Percentiles rank a stretch among this genome's conserved stretches.
These are phyloP conservation scores for Acacia crassicarpa DNA, from an alignment of 306 rosid species.

Conservation along the genomic window DNA sequence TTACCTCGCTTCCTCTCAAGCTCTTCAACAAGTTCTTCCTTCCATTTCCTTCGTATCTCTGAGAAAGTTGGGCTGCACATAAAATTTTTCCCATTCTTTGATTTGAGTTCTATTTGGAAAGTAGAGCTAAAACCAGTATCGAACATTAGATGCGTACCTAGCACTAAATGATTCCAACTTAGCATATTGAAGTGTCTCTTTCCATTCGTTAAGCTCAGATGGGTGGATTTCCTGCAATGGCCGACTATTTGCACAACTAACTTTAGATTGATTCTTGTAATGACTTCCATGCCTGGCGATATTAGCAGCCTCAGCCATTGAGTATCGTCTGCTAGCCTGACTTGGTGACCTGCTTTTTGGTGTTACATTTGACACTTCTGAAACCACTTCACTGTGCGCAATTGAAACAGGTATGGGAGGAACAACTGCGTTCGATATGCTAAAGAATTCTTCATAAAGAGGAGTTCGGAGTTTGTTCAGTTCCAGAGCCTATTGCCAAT, in stretches of 20 bases:
- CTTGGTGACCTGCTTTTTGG: constrained; percentile 67
- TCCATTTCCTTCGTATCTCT: constrained; percentile 85
- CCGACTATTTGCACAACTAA: constrained; percentile 42
- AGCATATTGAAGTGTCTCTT: constrained; percentile 47
- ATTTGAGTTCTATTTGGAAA: constrained; percentile 14
- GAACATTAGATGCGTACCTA: constrained; percentile 49
- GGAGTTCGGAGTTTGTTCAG: constrained; percentile 87
- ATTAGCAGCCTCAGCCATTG: constrained; percentile 45
- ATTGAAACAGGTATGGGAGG: constrained; percentile 40
- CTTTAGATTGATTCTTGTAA: constrained; percentile 43
- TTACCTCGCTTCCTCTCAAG: constrained; percentile 74
- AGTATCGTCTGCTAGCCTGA: constrained; percentile 60
- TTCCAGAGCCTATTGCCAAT: constrained; percentile 65
- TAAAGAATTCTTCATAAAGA: constrained; percentile 76
- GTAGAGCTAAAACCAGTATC: constrained; percentile 20
- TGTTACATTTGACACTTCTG: constrained; percentile 46
- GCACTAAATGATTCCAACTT: constrained; percentile 48
- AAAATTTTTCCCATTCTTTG: constrained; percentile 13
- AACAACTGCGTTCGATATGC: constrained; percentile 57
- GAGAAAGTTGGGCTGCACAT: constrained; percentile 64
- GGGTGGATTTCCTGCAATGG: constrained; percentile 84
- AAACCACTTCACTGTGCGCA: constrained; percentile 44
- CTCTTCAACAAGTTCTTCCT: constrained; percentile 87
- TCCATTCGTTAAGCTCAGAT: constrained; percentile 61
- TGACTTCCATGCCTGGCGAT: constrained; percentile 49